Conservation (phyloP, 2,329 filamentous ascomycete species). For the Exophiala aquamarina region DNA sequence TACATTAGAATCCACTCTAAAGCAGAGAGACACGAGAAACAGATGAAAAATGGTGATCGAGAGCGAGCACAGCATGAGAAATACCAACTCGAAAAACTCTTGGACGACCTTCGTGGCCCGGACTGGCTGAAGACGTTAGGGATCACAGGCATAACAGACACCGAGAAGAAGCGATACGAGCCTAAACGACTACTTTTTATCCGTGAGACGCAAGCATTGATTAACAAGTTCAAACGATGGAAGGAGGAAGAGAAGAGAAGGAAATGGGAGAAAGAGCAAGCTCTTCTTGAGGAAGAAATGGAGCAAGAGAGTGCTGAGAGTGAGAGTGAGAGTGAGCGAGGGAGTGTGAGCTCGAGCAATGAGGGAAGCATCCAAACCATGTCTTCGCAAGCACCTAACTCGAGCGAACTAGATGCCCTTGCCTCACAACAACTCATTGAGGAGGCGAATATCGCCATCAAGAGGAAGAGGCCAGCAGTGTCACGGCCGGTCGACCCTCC, state of each 20-base stretch:
- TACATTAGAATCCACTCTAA: constrained; percentile 61
- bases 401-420: constrained; percentile 68
- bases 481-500: constrained; percentile 1
- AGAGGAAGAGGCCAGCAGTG: constrained; percentile 19
- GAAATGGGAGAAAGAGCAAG: constrained; percentile 72
- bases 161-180: constrained; percentile 82
- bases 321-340: constrained; percentile 34
- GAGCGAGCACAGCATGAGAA: constrained; percentile 68
- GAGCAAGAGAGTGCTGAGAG: constrained; percentile 33
- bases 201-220: constrained; percentile 73
- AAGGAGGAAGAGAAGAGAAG: constrained; percentile 84
- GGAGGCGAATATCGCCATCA: constrained; percentile 60
- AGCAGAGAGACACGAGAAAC: constrained; percentile 66
- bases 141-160: constrained; percentile 79
- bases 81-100: constrained; percentile 62
- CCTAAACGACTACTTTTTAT: constrained; percentile 83
- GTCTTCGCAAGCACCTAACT: constrained; percentile 58
- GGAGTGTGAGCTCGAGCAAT: constrained; percentile 11
- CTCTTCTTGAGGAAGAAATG: constrained; percentile 47
- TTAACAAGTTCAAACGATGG: constrained; percentile 87
- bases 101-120: constrained; percentile 82
- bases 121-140: constrained; percentile 95
- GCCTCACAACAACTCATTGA: constrained; percentile 74
- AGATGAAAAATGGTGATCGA: constrained; percentile 66
- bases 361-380: constrained; percentile 16